Evolutionary conservation across 1,284 basidiomycete species (phyloP).

Genomic region (Boletus sp.): DNA sequence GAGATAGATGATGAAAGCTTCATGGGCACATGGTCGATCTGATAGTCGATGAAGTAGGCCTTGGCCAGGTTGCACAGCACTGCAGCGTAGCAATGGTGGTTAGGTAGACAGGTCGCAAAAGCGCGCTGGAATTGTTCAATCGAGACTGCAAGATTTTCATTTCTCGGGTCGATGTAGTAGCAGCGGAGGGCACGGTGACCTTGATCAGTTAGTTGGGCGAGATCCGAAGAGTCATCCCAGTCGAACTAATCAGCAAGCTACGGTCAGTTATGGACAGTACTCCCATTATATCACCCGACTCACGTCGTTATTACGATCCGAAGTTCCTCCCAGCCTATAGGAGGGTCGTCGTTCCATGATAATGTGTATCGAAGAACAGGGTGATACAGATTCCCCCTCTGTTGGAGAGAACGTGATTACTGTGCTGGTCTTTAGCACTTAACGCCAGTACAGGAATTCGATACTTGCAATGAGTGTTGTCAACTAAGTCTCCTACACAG

Average conservation of each 20-base stretch:
- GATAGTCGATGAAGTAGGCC: conserved; percentile 1
- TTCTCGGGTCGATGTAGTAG: neutral
- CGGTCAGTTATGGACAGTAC: neutral
- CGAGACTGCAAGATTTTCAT: neutral
- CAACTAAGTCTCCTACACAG: neutral
- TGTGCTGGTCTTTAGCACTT: neutral
- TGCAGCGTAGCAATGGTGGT: neutral
- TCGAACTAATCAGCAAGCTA: neutral
- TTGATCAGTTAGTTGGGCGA: neutral
- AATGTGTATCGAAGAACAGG: neutral
- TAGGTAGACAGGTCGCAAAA: neutral
- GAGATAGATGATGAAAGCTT: neutral
- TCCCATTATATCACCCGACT: neutral
- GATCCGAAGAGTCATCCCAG: neutral
- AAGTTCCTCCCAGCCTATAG: neutral
- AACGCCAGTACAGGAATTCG: neutral
- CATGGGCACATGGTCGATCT: neutral
- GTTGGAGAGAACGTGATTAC: neutral
- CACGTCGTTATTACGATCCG: neutral
- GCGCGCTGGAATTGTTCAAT: neutral
- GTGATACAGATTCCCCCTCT: neutral
- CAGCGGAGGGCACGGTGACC: neutral
- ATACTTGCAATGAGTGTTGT: neutral
- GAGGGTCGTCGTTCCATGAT: neutral
- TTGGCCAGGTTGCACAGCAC: conserved; percentile 16